Percentiles rank a stretch among this genome's conserved stretches.
phyloP scores from a whole-genome alignment of 1,284 basidiomycete species.

The Afroboletus lepidellus region DNA sequence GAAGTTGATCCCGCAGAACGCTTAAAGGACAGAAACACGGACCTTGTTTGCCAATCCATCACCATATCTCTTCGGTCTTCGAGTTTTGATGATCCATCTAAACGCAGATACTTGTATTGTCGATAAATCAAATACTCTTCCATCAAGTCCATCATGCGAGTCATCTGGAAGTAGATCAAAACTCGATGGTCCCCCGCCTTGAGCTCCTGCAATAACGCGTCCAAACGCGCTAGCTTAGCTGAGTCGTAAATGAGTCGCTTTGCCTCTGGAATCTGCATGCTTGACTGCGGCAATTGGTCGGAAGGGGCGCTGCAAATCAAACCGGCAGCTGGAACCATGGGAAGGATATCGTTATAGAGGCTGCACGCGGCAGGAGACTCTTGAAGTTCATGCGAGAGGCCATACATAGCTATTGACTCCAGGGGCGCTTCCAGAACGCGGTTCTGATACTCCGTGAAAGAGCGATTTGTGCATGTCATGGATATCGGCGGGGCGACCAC shows the following conservation, averaged over 20 bases:
- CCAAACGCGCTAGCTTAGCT: slow-evolving; percentile 91
- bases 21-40: slow-evolving; percentile 28
- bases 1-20: slow-evolving; percentile 4
- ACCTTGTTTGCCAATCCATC: slow-evolving; percentile 98
- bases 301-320: slow-evolving; percentile 66
- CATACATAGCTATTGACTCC: slow-evolving; percentile 81
- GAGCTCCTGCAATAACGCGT: slow-evolving; percentile 86
- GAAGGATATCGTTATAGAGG: slow-evolving; percentile 52
- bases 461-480: slow-evolving; percentile 73
- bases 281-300: slow-evolving; percentile 80
- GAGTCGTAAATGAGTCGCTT: slow-evolving; percentile 97
- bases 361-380: slow-evolving; percentile 61
- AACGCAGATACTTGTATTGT: slow-evolving; percentile 95
- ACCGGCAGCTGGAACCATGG: slow-evolving; percentile 67
- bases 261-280: slow-evolving; percentile 93
- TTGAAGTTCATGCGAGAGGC: slow-evolving; percentile 69
- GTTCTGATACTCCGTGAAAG: slow-evolving; percentile 75
- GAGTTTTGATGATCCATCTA: slow-evolving; percentile 94
- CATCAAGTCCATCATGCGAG: slow-evolving; percentile 99
- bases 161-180: slow-evolving; percentile 99
- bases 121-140: slow-evolving; percentile 98
- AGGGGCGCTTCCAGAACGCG: slow-evolving; percentile 62
- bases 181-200: slow-evolving; percentile 94
- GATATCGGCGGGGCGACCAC: slow-evolving; percentile 85
- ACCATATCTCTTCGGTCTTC: slow-evolving; percentile 99